Evolutionary conservation across 164 flowering plant species (phyloP).

Genomic region (Magnolia changhungtana): DNA sequence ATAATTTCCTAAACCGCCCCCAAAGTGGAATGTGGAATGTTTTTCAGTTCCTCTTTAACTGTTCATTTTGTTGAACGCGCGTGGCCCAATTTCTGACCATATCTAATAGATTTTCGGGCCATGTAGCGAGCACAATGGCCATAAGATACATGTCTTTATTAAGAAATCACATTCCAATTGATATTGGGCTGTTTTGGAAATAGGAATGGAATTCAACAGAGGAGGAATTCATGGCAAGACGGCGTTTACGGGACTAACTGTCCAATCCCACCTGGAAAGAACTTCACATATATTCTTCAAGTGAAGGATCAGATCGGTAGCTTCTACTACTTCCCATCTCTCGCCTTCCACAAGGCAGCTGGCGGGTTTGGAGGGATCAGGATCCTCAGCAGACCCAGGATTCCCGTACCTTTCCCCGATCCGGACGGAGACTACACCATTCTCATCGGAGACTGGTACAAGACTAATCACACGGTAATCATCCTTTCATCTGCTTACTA

Average conservation of each 20-base stretch:
- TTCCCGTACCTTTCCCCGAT: constrained; percentile 55
- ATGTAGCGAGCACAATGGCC: too few relatives aligned
- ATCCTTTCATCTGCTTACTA: neutral
- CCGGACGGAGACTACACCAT: constrained; percentile 65
- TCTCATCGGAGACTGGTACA: constrained; percentile 88
- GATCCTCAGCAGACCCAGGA: constrained; percentile 61
- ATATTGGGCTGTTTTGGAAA: neutral
- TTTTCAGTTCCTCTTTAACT: too few relatives aligned
- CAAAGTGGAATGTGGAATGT: too few relatives aligned
- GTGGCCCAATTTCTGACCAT: too few relatives aligned
- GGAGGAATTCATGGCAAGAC: constrained; percentile 76
- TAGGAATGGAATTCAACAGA: constrained; percentile 84
- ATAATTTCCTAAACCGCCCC: too few relatives aligned
- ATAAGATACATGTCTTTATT: too few relatives aligned
- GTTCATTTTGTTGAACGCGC: too few relatives aligned
- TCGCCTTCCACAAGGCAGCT: constrained; percentile 76
- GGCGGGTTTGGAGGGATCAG: constrained; percentile 78
- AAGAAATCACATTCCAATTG: too few relatives aligned
- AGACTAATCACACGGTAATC: constrained; percentile 44
- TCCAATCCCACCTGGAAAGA: constrained; percentile 81
- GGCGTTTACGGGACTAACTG: constrained; percentile 87
- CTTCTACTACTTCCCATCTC: constrained; percentile 79
- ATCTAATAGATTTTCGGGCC: too few relatives aligned
- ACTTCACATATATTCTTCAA: constrained; percentile 72
- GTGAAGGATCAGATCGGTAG: constrained; percentile 89